Conservation (phyloP, 164 flowering plant genomes). For the Sextonia rubra region DNA sequence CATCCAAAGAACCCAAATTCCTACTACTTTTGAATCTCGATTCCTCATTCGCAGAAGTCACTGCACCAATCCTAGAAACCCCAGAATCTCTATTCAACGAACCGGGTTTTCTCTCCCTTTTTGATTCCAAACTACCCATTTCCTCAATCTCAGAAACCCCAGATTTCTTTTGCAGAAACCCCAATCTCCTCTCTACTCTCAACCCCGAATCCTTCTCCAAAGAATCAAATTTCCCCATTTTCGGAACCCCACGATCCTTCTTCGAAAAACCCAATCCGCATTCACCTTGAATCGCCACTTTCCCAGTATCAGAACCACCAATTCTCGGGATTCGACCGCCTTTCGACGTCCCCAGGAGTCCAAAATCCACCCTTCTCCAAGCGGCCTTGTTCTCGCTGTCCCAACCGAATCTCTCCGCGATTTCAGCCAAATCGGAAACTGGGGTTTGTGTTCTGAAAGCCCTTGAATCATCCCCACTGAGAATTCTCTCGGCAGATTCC, state of each 20-base stretch:
- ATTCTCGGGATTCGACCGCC: conserved; percentile 64
- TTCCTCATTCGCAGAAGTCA: background rate
- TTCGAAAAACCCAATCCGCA: background rate
- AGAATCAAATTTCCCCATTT: background rate
- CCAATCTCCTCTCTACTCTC: background rate
- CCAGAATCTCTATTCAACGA: background rate
- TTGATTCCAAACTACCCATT: background rate
- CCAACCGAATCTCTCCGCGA: conserved; percentile 77
- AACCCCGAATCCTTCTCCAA: background rate
- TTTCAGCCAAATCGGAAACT: conserved; percentile 47
- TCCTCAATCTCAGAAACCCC: conserved; percentile 5
- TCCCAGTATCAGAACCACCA: background rate
- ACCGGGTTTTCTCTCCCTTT: background rate
- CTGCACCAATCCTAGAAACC: background rate
- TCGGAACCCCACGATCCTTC: background rate
- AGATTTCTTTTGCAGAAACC: background rate
- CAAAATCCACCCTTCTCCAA: conserved; percentile 61
- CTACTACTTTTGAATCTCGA: background rate
- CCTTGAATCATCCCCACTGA: conserved; percentile 29
- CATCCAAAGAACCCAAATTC: background rate
- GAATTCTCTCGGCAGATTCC: conserved; percentile 55
- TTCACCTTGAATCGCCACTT: background rate
- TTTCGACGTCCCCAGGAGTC: conserved; percentile 66
- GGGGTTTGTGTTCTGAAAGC: conserved; percentile 8
- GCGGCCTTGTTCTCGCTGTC: conserved; percentile 58